Evolutionary conservation across 768 basidiomycete species (phyloP), one percentile per base, ranked within the genome.

Genomic region (Amylocystis lapponica): DNA sequence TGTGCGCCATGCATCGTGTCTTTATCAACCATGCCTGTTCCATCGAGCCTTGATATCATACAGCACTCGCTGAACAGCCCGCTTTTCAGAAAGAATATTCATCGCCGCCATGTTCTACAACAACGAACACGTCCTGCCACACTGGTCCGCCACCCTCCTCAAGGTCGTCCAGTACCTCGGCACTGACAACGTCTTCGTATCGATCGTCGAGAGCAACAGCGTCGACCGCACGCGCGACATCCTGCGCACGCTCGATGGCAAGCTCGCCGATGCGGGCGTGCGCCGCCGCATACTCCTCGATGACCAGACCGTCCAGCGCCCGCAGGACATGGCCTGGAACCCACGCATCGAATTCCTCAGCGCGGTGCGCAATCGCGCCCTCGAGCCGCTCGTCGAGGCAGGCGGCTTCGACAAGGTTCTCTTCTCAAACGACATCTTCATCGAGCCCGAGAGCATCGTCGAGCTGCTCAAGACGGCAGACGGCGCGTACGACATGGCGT

Each of bases 401-500:
- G 68, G 69, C 4, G 64, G 65, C 2, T 67, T 63, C 31, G 66
- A 68, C 47, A 57, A 58, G 39, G 62, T 72, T 7, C 30, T 74
- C 0, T 72, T 70, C 54, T 62, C 65, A 0, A 73, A 72, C 44
- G 71, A 73, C 51, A 52, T 72, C 7, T 66, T 51, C 41, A 50
- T 72, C 47, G 66, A 66, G 25, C 67, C 68, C 5, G 67, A 71
- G 48, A 57, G 59, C 17, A 47, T 71, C 6, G 43, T 70, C 13
- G 67, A 72, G 45, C 58, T 72, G 20, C 46, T 72, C 21, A 47
- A 63, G 26, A 70, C 69, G 4, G 50, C 52, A 11, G 59, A 59
- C 19, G 68, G 66, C 11, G 59, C 65, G 17, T 70, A 66, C 39
- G 71, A 72, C 45, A 65, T 71, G 60, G 70, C 58, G 12, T 72